These are phyloP conservation scores for Carex cristatella DNA, from an alignment of 176 grass and related monocot genomes.

Conservation along the genomic window DNA sequence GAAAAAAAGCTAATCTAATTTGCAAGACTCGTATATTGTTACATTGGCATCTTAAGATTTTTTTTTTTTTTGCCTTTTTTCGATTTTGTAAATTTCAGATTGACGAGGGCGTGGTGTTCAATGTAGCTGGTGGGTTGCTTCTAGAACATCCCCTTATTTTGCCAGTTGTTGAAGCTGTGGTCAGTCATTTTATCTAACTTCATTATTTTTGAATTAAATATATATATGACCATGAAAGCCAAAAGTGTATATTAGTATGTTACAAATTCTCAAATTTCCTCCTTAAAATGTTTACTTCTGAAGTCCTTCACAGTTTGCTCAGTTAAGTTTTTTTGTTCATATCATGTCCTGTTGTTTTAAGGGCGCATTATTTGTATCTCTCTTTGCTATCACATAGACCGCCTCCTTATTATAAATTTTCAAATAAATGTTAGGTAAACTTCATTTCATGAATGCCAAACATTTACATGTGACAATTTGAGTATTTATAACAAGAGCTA, in stretches of 20 bases:
- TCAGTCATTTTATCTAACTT: constrained; percentile 28
- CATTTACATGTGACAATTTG: background rate
- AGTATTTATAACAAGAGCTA: background rate
- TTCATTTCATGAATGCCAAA: background rate
- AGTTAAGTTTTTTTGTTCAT: background rate
- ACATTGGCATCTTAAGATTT: background rate
- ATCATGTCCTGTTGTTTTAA: background rate
- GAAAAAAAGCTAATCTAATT: background rate
- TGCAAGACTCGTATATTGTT: background rate
- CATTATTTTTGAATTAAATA: background rate
- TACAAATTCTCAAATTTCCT: background rate
- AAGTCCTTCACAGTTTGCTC: background rate
- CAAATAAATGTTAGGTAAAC: background rate
- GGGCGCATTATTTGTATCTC: background rate
- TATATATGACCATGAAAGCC: background rate
- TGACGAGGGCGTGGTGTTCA: constrained; percentile 79
- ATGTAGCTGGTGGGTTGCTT: constrained; percentile 76
- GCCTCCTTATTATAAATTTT: too few species aligned
- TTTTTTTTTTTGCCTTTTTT: background rate
- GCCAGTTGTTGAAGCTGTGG: constrained; percentile 96
- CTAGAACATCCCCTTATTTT: constrained; percentile 76
- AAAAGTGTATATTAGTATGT: background rate
- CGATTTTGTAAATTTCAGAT: constrained; percentile 37
- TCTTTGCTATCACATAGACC: background rate
- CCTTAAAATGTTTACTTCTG: background rate